Conservation (phyloP, 129 eudicot genomes). For the Saposhnikovia divaricata region DNA sequence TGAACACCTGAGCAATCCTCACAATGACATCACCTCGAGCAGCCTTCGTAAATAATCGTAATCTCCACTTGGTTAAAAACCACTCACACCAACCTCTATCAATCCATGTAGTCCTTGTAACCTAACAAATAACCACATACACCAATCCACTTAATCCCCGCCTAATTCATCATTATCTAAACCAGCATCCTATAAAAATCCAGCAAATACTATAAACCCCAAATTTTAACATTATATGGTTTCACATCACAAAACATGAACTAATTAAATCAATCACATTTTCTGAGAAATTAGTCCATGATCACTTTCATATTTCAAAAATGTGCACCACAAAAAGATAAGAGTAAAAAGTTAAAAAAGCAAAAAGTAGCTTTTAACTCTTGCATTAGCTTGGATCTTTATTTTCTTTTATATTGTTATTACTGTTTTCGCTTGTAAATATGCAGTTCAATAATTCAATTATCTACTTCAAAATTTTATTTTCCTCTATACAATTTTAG, state of each 20-base stretch:
- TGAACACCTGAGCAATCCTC: slow-evolving; percentile 28
- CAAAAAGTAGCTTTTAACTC: neutral
- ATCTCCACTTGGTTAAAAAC: slow-evolving; percentile 29
- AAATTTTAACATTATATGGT: slow-evolving; percentile 10
- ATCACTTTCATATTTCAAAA: slow-evolving; percentile 28
- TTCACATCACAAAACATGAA: slow-evolving; percentile 19
- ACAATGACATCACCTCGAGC: slow-evolving; percentile 33
- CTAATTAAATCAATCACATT: slow-evolving; percentile 8
- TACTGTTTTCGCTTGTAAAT: neutral
- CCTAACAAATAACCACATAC: slow-evolving; percentile 26
- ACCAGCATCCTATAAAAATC: slow-evolving; percentile 41
- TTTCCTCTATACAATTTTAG: neutral
- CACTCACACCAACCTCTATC: slow-evolving; percentile 24
- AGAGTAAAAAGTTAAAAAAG: no score
- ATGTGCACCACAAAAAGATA: neutral
- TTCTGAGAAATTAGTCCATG: slow-evolving; percentile 25
- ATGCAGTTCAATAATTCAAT: neutral
- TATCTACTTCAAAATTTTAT: no score
- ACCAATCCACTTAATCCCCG: slow-evolving; percentile 1
- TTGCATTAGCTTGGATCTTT: neutral
- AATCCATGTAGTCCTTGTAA: slow-evolving; percentile 17
- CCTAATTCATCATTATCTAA: slow-evolving; percentile 18
- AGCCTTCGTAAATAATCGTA: slow-evolving; percentile 13
- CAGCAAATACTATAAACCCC: slow-evolving; percentile 14
- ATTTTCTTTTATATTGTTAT: no score